Conservation (phyloP, 257 asterid species). For the Solanum phureja region DNA sequence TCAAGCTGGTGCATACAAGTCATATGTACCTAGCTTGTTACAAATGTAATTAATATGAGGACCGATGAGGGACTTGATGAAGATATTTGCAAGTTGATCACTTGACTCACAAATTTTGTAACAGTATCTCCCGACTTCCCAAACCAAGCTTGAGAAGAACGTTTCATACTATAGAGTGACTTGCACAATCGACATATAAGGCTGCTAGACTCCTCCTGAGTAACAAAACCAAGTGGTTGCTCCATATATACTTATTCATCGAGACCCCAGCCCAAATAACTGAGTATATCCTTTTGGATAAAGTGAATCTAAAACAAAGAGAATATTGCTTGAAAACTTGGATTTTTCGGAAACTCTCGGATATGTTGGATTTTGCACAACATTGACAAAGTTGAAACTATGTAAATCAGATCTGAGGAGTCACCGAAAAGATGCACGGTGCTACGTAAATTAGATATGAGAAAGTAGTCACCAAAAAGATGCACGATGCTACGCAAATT, state of each 20-base stretch:
- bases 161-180: background rate
- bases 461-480: too few relatives aligned
- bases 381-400: background rate
- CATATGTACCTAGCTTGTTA: background rate
- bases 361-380: background rate
- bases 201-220: background rate
- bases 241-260: background rate
- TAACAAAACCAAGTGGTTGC: background rate
- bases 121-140: background rate
- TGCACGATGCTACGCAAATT: too few relatives aligned
- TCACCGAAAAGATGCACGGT: background rate
- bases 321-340: background rate
- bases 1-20: too few relatives aligned
- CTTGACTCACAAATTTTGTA: background rate
- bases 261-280: background rate
- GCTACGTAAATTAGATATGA: background rate
- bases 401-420: background rate
- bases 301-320: background rate
- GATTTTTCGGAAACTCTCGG: background rate
- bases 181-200: background rate
- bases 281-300: background rate
- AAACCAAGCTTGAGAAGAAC: background rate
- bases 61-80: background rate
- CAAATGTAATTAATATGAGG: background rate
- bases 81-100: background rate